These are phyloP conservation scores for Manihot esculenta DNA, from an alignment of 441 rosid genomes.

Conservation along the genomic window DNA sequence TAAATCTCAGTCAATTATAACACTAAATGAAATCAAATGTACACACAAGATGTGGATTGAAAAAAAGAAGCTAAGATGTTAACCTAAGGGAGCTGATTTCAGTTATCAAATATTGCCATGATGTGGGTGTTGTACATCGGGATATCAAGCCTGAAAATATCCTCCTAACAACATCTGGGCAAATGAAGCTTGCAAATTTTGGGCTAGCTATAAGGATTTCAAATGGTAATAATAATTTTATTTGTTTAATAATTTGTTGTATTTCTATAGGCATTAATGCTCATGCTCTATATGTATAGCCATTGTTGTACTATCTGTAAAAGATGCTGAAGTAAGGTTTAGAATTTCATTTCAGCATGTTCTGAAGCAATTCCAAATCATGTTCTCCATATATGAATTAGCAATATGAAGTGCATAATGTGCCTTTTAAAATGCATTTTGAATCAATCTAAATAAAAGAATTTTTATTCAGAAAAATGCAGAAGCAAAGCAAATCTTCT, in stretches of 20 bases:
- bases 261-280: not conserved
- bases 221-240: conserved; percentile 41
- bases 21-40: no score
- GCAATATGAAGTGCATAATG: not conserved
- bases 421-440: not conserved
- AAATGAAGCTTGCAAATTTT: conserved; percentile 79
- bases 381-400: not conserved
- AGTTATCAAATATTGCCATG: conserved; percentile 74
- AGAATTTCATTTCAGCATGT: not conserved
- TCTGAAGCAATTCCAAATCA: not conserved
- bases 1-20: no score
- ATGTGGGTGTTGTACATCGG: conserved; percentile 84
- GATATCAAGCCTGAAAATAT: conserved; percentile 81
- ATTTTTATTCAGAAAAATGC: not conserved
- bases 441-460: not conserved
- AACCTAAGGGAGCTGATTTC: conserved; percentile 76
- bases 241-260: not conserved
- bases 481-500: not conserved
- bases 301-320: not conserved
- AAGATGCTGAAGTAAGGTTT: not conserved
- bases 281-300: not conserved
- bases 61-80: no score
- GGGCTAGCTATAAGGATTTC: conserved; percentile 78
- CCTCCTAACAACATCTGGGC: conserved; percentile 63
- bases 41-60: no score